Conservation (phyloP, 139 green algal genomes). For the Nannochloris sp. region DNA sequence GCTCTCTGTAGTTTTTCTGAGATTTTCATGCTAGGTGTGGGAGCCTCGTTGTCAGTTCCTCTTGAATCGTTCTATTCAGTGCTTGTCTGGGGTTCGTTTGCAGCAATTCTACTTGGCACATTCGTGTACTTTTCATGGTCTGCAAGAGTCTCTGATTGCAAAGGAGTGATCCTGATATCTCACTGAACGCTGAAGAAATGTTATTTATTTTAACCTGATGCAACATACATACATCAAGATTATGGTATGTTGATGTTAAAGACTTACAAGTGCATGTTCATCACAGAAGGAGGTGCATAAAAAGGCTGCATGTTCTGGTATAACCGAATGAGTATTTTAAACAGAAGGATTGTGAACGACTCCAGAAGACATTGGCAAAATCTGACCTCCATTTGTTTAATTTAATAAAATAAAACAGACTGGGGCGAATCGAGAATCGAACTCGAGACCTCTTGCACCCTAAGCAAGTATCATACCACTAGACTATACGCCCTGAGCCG, state of each 20-base stretch:
- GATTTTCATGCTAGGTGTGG: constrained; percentile 38
- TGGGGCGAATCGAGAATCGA: constrained; percentile 11
- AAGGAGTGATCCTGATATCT: neutral
- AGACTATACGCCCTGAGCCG: neutral
- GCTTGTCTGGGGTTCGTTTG: constrained; percentile 22
- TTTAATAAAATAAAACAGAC: too few species aligned
- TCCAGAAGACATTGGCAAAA: too few species aligned
- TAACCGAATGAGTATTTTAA: too few species aligned
- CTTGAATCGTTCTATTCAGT: constrained; percentile 4
- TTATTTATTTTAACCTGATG: too few species aligned
- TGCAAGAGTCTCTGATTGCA: too few species aligned
- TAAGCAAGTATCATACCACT: constrained; percentile 5
- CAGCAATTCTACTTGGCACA: constrained; percentile 18
- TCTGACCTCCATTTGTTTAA: too few species aligned
- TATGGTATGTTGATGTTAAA: too few species aligned
- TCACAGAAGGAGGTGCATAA: too few species aligned
- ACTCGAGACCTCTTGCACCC: constrained; percentile 4
- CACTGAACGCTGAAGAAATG: neutral
- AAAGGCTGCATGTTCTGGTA: too few species aligned
- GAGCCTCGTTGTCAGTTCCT: constrained; percentile 14
- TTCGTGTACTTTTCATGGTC: constrained; percentile 23
- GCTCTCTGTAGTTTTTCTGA: constrained; percentile 39
- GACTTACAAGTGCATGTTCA: too few species aligned
- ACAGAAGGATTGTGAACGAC: too few species aligned
- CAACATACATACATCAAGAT: too few species aligned